These are phyloP conservation scores for Neonectria hederae DNA, from an alignment of 2,329 filamentous ascomycete genomes.

Conservation along the genomic window DNA sequence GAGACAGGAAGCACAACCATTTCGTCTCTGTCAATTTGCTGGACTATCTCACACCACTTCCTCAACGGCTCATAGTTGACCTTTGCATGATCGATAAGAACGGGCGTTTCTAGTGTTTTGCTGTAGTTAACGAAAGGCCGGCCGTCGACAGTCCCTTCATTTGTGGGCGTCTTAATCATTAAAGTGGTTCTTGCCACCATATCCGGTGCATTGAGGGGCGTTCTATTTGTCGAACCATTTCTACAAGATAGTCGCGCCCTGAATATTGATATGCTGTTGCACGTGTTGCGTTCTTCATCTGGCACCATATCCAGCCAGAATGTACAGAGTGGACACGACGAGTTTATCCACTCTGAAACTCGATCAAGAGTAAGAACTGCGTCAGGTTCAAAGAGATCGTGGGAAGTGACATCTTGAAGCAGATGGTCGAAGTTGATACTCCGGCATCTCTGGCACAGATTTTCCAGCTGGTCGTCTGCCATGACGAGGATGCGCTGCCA, in stretches of 20 bases:
- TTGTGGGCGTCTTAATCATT: background rate
- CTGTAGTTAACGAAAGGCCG: slow-evolving; percentile 12
- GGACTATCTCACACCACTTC: background rate
- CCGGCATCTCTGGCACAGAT: background rate
- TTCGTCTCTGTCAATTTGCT: background rate
- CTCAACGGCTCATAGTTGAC: slow-evolving; percentile 5
- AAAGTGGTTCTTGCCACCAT: background rate
- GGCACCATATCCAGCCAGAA: slow-evolving; percentile 12
- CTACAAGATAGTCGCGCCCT: background rate
- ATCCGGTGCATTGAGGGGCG: background rate
- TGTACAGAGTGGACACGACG: background rate
- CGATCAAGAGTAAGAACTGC: background rate
- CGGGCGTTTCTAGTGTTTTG: slow-evolving; percentile 9
- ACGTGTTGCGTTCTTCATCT: background rate
- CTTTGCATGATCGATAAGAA: slow-evolving; percentile 32
- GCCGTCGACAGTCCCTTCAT: background rate
- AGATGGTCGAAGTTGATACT: background rate
- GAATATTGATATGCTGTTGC: background rate
- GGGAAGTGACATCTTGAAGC: background rate
- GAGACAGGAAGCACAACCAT: slow-evolving; percentile 12
- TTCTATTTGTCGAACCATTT: slow-evolving; percentile 1
- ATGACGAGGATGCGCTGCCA: background rate
- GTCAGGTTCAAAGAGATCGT: background rate
- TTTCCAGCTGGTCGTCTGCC: background rate
- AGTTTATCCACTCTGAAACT: background rate